phyloP scores from a whole-genome alignment of 495 filamentous ascomycete species.

The Xylaria venustula region DNA sequence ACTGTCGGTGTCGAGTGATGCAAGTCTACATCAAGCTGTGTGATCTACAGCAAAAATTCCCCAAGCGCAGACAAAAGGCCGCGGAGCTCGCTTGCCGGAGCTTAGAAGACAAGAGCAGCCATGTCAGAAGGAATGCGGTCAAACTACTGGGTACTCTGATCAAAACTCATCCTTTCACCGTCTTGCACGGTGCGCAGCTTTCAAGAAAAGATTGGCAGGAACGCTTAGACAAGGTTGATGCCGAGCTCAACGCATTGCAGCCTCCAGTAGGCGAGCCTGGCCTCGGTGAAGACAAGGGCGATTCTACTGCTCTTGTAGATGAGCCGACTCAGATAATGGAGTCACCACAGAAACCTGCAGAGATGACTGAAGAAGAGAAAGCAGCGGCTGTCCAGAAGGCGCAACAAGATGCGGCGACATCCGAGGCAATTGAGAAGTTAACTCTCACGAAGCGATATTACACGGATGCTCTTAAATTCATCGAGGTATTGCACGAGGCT shows the following conservation, averaged over 20 bases:
- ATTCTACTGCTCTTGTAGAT: conserved; percentile 69
- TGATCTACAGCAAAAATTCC: conserved; percentile 90
- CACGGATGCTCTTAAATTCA: conserved; percentile 86
- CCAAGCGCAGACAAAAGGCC: conserved; percentile 81
- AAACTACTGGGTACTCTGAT: conserved; percentile 85
- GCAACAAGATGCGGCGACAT: conserved; percentile 63
- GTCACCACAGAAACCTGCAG: conserved; percentile 39
- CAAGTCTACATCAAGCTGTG: conserved; percentile 92
- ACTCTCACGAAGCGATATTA: conserved; percentile 90
- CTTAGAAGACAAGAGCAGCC: conserved; percentile 96
- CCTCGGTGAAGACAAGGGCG: conserved; percentile 59
- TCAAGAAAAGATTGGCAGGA: conserved; percentile 79
- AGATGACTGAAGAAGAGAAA: conserved; percentile 59
- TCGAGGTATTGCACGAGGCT: conserved; percentile 84
- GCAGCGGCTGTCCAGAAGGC: conserved; percentile 62
- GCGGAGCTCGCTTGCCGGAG: conserved; percentile 84
- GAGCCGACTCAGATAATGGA: conserved; percentile 78
- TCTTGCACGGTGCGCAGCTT: conserved; percentile 86
- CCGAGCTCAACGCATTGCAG: conserved; percentile 76
- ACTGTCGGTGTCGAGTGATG: conserved; percentile 87
- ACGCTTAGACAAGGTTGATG: conserved; percentile 74
- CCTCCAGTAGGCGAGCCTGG: conserved; percentile 77
- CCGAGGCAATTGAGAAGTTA: conserved; percentile 78
- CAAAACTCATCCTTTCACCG: conserved; percentile 88
- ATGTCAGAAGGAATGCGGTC: conserved; percentile 92